Conservation (phyloP, 2,329 filamentous ascomycete species). For the Pseudopyrenochaeta lycopersici region DNA sequence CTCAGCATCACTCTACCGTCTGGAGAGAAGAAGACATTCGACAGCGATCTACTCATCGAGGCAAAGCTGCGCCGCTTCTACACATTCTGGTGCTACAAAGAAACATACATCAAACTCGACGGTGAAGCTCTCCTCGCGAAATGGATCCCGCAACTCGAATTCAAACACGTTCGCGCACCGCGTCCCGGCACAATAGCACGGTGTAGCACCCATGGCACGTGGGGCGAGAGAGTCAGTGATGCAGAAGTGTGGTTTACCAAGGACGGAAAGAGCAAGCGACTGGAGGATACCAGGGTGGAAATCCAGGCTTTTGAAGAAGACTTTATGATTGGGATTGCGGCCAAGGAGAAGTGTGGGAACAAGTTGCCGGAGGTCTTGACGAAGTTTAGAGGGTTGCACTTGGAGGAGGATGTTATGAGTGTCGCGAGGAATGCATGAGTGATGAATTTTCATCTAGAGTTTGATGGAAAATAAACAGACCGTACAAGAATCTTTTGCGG, state of each 20-base stretch:
- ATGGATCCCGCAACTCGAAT: conserved; percentile 77
- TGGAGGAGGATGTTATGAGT: conserved; percentile 55
- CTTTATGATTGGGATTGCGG: conserved; percentile 67
- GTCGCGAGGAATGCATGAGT: conserved; percentile 25
- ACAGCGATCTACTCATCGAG: conserved; percentile 62
- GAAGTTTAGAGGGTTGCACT: conserved; percentile 54
- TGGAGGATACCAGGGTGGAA: conserved; percentile 65
- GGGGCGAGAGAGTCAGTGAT: conserved; percentile 58
- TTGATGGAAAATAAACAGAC: no score
- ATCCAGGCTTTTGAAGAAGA: conserved; percentile 66
- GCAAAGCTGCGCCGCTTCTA: conserved; percentile 76
- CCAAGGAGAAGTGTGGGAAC: conserved; percentile 40
- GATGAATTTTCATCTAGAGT: neutral
- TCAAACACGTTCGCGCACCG: conserved; percentile 66
- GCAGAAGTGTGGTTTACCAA: conserved; percentile 60
- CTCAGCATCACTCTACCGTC: conserved; percentile 49
- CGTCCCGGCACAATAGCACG: conserved; percentile 51
- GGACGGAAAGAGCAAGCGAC: conserved; percentile 30
- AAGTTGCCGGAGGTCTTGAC: conserved; percentile 50
- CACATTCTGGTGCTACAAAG: conserved; percentile 79
- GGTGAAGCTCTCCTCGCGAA: conserved; percentile 78
- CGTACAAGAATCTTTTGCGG: no score
- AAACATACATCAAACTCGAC: conserved; percentile 84
- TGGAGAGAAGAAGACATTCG: conserved; percentile 49
- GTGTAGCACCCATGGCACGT: conserved; percentile 54